Evolutionary conservation across 148 eudicot genomes (phyloP), one percentile per base, ranked within the genome.

Genomic region (Linanthus parryae): DNA sequence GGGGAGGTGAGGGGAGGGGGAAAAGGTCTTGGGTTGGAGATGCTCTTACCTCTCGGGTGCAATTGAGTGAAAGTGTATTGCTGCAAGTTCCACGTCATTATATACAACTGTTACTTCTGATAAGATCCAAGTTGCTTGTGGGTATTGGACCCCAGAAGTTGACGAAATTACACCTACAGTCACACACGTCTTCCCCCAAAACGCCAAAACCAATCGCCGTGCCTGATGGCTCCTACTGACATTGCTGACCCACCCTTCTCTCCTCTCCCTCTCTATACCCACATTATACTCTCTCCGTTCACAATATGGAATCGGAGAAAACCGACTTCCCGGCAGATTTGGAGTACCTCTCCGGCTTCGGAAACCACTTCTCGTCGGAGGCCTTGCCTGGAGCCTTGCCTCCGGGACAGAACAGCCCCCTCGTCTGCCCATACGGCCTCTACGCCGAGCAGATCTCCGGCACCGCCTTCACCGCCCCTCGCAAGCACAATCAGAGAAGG

Each of bases 371-470:
- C 44, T 84, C 90, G 12, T 92, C 98, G 41, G 96, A 87, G 65
- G 96, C 94, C 7, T 44, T 92, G 35, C 61, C 74, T 42, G 98
- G 98, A 69, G 90, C 96, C 48, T 62, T 92, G 14, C 98, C 98
- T 14, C 34, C 51, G 16, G 80, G 68, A 6, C 98, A 92, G 65
- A 92, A 92, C 72, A 92, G 70, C 47, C 98, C 98, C 1, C 85
- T 92, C 15, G 11, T 73, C 3, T 92, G 98, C 54, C 96, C 98
- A 2, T 77, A 45, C 54, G 96, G 98, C 28, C 87, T 92, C 26
- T 92, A 92, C 49, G 98, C 98, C 24, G 98, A 92, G 72, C 98
- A 92, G 38, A 74, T 92, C 48, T 92, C 98, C 45, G 98, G 98
- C 49, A 83, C 96, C 48, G 79, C 98, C 47, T 92, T 92, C 71